Percentiles rank a stretch among this genome's conserved stretches.
Evolutionary conservation across 2,329 filamentous ascomycete species (phyloP).

Genomic region (Pseudogymnoascus sp.): DNA sequence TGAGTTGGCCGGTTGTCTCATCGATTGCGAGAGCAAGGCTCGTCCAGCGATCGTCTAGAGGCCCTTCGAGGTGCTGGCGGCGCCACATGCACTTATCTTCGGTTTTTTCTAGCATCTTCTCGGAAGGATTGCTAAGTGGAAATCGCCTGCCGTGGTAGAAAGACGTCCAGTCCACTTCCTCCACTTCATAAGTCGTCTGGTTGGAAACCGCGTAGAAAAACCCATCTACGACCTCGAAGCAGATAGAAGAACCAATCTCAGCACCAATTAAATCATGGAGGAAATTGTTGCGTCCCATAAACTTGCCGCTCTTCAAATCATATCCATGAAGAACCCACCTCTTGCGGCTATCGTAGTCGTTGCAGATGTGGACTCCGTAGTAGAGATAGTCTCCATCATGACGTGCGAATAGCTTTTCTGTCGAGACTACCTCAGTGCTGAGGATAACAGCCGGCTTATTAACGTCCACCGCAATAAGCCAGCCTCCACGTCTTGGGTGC

Average conservation of each 20-base stretch:
- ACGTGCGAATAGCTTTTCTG: conserved; percentile 57
- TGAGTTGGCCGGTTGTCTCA: conserved; percentile 48
- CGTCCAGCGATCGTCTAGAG: conserved; percentile 68
- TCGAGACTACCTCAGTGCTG: conserved; percentile 36
- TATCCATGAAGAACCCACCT: conserved; percentile 57
- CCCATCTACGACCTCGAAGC: conserved; percentile 60
- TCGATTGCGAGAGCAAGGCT: conserved; percentile 55
- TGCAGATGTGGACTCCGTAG: conserved; percentile 55
- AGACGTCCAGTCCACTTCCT: conserved; percentile 59
- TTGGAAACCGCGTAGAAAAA: conserved; percentile 66
- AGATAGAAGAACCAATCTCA: conserved; percentile 60
- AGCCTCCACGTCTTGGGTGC: conserved; percentile 34
- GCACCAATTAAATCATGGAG: conserved; percentile 53
- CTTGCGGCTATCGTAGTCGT: conserved; percentile 45
- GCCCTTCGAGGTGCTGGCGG: conserved; percentile 60
- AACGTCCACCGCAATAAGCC: conserved; percentile 47
- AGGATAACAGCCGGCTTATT: conserved; percentile 35
- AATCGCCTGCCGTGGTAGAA: conserved; percentile 63
- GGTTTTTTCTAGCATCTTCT: conserved; percentile 34
- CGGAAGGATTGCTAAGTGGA: conserved; percentile 41
- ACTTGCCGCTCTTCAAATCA: conserved; percentile 35
- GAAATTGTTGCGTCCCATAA: conserved; percentile 39
- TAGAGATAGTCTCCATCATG: conserved; percentile 56
- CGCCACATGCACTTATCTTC: conserved; percentile 51
- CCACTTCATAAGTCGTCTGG: conserved; percentile 51